Evolutionary conservation across 768 basidiomycete species (phyloP).

Genomic region (Podaxis rugospora): DNA sequence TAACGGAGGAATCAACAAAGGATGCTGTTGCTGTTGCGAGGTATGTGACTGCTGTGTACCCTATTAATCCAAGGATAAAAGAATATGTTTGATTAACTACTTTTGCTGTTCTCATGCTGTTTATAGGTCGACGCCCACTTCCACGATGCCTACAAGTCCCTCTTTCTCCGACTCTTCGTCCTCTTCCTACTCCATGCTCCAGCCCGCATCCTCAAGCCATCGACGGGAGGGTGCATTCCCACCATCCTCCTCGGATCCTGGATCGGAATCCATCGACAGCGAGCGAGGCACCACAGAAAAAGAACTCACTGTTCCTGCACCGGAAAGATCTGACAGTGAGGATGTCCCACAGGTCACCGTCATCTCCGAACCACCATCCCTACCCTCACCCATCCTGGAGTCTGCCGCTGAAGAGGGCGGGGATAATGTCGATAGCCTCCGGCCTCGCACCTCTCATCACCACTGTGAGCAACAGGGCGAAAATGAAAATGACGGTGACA

Average conservation of each 20-base stretch:
- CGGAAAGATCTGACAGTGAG: neutral
- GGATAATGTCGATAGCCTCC: neutral
- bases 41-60: constrained; percentile 1
- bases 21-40: neutral
- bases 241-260: constrained; percentile 2
- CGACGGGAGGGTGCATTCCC: constrained; percentile 15
- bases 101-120: neutral
- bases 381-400: constrained; percentile 8
- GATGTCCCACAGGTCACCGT: constrained; percentile 5
- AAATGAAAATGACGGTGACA: neutral
- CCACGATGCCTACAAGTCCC: constrained; percentile 4
- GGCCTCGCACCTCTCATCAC: neutral
- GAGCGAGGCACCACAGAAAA: constrained; percentile 1
- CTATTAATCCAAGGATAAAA: neutral
- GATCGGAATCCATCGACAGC: constrained; percentile 3
- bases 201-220: constrained; percentile 24
- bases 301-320: neutral
- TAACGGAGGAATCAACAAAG: neutral
- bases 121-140: constrained; percentile 7
- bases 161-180: constrained; percentile 12
- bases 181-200: constrained; percentile 21
- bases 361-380: constrained; percentile 4
- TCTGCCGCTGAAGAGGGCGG: neutral
- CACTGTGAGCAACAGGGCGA: neutral
- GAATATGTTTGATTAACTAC: neutral